Evolutionary conservation across 306 rosid species (phyloP).

Genomic region (Phaseolus lunatus): DNA sequence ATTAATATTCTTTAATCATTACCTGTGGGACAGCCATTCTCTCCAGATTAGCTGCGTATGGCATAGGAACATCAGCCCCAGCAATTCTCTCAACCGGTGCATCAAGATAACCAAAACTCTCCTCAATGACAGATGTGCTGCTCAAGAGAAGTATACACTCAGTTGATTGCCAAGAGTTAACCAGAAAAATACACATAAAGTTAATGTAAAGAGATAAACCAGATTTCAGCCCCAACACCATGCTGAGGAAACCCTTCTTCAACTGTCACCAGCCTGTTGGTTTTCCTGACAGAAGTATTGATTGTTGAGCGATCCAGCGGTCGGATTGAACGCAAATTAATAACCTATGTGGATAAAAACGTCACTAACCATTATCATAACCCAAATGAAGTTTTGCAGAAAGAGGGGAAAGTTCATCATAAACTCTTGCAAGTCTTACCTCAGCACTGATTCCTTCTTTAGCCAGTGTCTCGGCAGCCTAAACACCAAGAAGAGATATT

Average conservation of each 20-base stretch:
- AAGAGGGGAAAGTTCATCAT: constrained; percentile 5
- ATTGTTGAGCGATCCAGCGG: constrained; percentile 93
- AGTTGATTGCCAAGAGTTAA: constrained; percentile 23
- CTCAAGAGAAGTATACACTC: constrained; percentile 44
- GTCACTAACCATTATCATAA: constrained; percentile 32
- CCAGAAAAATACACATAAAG: constrained; percentile 21
- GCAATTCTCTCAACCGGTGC: constrained; percentile 95
- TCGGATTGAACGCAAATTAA: constrained; percentile 92
- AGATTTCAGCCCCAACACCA: constrained; percentile 98
- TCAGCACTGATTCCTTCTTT: constrained; percentile 97
- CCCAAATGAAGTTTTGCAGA: constrained; percentile 6
- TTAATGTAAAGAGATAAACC: constrained; percentile 59
- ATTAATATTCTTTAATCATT: constrained; percentile 26
- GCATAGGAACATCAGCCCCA: constrained; percentile 99
- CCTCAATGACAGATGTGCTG: constrained; percentile 94
- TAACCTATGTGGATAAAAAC: constrained; percentile 58
- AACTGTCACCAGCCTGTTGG: constrained; percentile 89
- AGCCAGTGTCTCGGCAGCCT: constrained; percentile 93
- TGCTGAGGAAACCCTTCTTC: constrained; percentile 99
- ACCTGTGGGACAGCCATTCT: constrained; percentile 99
- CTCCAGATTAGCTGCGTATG: constrained; percentile 97
- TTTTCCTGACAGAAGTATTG: constrained; percentile 93
- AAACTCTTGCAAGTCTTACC: constrained; percentile 58
- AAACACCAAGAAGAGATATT: constrained; percentile 50
- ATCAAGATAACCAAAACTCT: constrained; percentile 95